Evolutionary conservation across 2,329 filamentous ascomycete genomes (phyloP).

Genomic region (Apiospora marii): DNA sequence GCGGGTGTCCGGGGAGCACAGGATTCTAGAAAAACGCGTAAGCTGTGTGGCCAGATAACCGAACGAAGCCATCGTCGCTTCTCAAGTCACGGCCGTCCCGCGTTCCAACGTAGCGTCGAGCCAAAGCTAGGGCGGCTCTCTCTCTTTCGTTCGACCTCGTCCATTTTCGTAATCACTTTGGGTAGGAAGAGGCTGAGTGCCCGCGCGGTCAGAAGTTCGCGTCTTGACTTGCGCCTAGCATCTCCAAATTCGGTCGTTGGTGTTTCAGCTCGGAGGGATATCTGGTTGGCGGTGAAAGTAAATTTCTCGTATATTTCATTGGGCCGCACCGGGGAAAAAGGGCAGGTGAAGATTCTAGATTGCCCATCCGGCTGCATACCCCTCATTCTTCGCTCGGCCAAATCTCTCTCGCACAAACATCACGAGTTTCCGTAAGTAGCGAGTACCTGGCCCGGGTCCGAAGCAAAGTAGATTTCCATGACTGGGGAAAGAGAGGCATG

Average conservation of each 20-base stretch:
- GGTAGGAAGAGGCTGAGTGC: not conserved
- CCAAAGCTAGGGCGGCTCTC: not conserved
- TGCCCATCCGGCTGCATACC: not conserved
- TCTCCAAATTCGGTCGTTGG: conserved; percentile 9
- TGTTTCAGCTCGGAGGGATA: conserved; percentile 9
- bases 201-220: not conserved
- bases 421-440: not conserved
- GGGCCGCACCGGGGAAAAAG: not conserved
- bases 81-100: not conserved
- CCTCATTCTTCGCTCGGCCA: conserved; percentile 8
- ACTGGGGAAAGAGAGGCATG: not conserved
- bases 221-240: conserved; percentile 18
- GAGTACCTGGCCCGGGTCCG: conserved; percentile 13
- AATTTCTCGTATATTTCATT: not conserved
- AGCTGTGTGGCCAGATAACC: conserved; percentile 17
- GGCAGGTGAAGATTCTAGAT: conserved; percentile 16
- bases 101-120: not conserved
- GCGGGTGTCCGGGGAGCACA: conserved; percentile 11
- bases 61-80: conserved; percentile 15
- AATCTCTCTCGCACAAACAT: not conserved
- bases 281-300: conserved; percentile 9
- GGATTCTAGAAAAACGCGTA: conserved; percentile 21
- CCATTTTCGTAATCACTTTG: not conserved
- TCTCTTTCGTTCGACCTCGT: not conserved
- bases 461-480: not conserved